Evolutionary conservation across 163 green algal genomes (phyloP).

Genomic region (Coccomyxa subellipsoidea): DNA sequence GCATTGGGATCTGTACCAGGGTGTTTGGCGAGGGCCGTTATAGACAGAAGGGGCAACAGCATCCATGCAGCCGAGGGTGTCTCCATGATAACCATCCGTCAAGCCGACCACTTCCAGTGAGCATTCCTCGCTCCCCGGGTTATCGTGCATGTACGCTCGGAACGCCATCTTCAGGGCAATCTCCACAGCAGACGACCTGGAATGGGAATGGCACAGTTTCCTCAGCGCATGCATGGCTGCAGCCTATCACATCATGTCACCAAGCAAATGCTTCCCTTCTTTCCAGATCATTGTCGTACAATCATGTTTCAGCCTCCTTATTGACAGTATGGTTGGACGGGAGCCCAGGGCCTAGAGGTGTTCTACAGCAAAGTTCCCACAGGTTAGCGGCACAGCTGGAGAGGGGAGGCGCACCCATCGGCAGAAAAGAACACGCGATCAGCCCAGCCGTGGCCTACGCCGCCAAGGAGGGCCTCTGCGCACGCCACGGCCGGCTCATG

Average conservation of each 20-base stretch:
- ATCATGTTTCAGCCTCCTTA: too few species aligned
- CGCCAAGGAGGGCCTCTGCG: conserved; percentile 36
- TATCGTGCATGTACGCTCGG: conserved; percentile 66
- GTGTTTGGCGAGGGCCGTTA: conserved; percentile 76
- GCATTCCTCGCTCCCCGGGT: neutral
- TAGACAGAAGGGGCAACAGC: conserved; percentile 75
- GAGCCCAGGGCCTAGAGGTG: too few species aligned
- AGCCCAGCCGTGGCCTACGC: conserved; percentile 64
- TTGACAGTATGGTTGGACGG: too few species aligned
- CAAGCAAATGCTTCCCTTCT: too few species aligned
- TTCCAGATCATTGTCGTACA: too few species aligned
- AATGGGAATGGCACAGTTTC: neutral
- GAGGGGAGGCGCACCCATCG: conserved; percentile 60
- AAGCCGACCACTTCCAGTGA: conserved; percentile 76
- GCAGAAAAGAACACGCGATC: conserved; percentile 90
- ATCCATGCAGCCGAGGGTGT: conserved; percentile 96
- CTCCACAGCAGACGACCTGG: conserved; percentile 48
- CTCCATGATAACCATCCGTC: conserved; percentile 89
- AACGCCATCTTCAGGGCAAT: conserved; percentile 97
- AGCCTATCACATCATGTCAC: too few species aligned
- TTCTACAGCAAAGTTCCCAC: too few species aligned
- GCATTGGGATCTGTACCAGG: conserved; percentile 65
- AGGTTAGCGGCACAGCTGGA: too few species aligned
- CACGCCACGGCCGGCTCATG: conserved; percentile 70
- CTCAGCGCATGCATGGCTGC: neutral